A percentile compares a stretch with the other conserved stretches of the same genome.
These are phyloP conservation scores for Podospora sp. DNA, from an alignment of 495 filamentous ascomycete species.

Conservation along the genomic window DNA sequence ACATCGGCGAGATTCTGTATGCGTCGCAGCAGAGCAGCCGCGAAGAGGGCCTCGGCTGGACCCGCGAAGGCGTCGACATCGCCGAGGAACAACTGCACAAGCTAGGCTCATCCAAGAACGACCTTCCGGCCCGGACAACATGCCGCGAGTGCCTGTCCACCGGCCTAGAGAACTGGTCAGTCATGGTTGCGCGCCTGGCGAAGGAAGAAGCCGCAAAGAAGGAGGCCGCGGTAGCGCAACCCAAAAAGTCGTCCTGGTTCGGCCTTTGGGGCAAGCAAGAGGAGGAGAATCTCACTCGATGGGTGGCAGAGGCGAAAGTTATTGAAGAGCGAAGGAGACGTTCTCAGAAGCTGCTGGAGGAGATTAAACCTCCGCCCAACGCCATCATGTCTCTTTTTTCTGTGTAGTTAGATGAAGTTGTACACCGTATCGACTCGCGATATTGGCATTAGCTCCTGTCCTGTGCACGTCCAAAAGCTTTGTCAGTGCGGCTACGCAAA, in stretches of 20 bases:
- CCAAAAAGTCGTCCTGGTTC: constrained; percentile 35
- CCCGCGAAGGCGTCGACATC: constrained; percentile 74
- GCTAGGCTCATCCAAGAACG: constrained; percentile 18
- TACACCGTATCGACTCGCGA: too few relatives aligned
- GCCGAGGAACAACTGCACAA: constrained; percentile 56
- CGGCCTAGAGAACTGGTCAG: constrained; percentile 73
- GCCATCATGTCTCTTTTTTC: constrained; percentile 43
- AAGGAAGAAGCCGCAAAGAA: constrained; percentile 52
- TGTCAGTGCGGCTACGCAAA: too few relatives aligned
- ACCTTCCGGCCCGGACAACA: constrained; percentile 45
- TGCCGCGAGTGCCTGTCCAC: constrained; percentile 74
- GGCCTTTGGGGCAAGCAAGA: constrained; percentile 51
- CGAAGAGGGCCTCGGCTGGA: constrained; percentile 79
- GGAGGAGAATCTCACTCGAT: constrained; percentile 39
- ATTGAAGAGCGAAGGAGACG: constrained; percentile 51
- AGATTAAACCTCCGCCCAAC: constrained; percentile 42
- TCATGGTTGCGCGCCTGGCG: constrained; percentile 66
- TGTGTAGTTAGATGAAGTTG: constrained; percentile 32
- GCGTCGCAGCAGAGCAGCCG: constrained; percentile 45
- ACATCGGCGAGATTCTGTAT: constrained; percentile 94
- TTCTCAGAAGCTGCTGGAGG: constrained; percentile 49
- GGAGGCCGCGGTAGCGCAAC: constrained; percentile 16
- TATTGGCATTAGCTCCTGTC: too few relatives aligned
- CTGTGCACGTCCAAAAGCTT: too few relatives aligned
- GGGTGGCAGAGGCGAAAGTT: constrained; percentile 57